Conservation (phyloP, 148 eudicot genomes). For the Fagopyrum esculentum region DNA sequence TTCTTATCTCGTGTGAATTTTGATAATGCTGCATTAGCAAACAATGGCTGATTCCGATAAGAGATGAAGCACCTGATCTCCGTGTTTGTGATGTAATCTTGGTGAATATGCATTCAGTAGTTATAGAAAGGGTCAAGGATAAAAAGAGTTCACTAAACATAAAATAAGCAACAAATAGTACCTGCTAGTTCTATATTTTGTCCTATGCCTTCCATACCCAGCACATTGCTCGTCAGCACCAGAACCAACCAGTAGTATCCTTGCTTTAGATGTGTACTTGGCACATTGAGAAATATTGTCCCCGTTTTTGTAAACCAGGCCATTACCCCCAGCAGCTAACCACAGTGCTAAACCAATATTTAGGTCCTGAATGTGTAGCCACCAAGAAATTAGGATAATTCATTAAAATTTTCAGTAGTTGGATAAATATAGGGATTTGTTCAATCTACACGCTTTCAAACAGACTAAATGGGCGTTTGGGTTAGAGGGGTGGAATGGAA, state of each 20-base stretch:
- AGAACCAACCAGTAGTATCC: conserved; percentile 85
- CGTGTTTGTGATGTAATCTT: no score
- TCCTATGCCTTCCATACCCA: conserved; percentile 89
- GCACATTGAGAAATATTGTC: conserved; percentile 24
- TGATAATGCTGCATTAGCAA: no score
- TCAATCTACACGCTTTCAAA: neutral
- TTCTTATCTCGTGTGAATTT: no score
- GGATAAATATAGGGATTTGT: neutral
- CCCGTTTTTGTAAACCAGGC: conserved; percentile 50
- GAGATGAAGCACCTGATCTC: no score
- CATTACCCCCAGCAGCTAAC: conserved; percentile 93
- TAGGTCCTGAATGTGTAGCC: conserved; percentile 53
- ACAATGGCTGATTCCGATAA: no score
- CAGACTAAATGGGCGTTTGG: neutral
- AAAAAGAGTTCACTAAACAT: neutral
- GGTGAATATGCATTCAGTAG: no score
- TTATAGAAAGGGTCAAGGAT: neutral
- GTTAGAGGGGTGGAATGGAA: no score
- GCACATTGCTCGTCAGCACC: conserved; percentile 99
- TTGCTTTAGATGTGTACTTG: conserved; percentile 65
- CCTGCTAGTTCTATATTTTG: conserved; percentile 80
- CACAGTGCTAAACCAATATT: conserved; percentile 92
- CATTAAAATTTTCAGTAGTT: neutral
- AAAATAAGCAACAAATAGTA: conserved; percentile 13
- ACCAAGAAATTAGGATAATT: neutral